These are phyloP conservation scores for Ganoderma lingzhi DNA, from an alignment of 1,284 basidiomycete species.

Conservation along the genomic window DNA sequence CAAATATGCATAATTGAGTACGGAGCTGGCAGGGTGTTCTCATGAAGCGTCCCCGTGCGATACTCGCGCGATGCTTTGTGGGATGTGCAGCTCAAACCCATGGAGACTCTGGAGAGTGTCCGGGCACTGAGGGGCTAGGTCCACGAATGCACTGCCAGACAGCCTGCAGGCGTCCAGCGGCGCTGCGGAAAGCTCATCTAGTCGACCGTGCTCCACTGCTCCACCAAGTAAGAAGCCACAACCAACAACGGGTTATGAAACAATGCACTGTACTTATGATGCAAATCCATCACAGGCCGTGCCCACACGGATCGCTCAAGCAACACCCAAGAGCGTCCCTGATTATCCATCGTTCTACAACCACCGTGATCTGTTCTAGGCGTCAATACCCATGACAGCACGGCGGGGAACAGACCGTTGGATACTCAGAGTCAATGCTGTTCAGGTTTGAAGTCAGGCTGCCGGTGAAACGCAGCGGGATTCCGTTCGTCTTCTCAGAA, in stretches of 20 bases:
- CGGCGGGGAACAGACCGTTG: neutral
- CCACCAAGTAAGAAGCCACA: neutral
- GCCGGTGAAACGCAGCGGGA: neutral
- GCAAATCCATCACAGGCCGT: neutral
- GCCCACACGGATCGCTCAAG: neutral
- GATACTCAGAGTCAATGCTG: neutral
- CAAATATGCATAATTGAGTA: neutral
- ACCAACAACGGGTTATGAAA: neutral
- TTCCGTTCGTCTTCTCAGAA: neutral
- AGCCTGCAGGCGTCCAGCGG: neutral
- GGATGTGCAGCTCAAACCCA: neutral
- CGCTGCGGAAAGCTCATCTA: neutral
- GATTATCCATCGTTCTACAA: neutral
- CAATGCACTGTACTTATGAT: neutral
- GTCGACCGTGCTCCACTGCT: neutral
- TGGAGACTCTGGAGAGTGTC: neutral
- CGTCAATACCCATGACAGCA: neutral
- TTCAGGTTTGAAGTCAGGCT: neutral
- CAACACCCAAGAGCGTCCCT: neutral
- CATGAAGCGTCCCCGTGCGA: constrained; percentile 1
- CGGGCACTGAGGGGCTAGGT: neutral
- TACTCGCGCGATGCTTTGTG: neutral
- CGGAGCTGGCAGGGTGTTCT: neutral
- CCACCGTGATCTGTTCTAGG: neutral
- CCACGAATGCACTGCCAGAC: neutral